phyloP scores from a whole-genome alignment of 805 yeast genomes.

The Ogataea wickerhamii region DNA sequence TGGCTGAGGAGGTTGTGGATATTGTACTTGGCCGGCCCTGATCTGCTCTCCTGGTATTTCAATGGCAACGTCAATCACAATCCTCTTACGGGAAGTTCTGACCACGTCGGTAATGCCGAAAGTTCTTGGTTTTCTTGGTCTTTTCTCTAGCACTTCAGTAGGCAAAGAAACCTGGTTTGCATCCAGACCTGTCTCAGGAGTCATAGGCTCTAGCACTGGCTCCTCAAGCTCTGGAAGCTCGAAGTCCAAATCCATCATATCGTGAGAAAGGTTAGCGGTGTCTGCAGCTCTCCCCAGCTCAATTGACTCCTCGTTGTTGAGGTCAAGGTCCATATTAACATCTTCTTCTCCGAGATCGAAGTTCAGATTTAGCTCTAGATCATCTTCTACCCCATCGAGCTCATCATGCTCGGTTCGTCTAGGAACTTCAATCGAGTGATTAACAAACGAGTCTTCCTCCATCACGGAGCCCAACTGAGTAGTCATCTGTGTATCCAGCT shows the following conservation, averaged over 20 bases:
- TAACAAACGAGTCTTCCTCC: conserved; percentile 32
- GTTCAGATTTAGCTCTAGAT: conserved; percentile 31
- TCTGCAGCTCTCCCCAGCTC: conserved; percentile 51
- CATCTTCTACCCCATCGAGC: conserved; percentile 30
- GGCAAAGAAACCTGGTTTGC: conserved; percentile 1
- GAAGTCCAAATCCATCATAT: conserved; percentile 38
- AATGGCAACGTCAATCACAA: conserved; percentile 42
- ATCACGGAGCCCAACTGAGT: conserved; percentile 9
- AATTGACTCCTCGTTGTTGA: conserved; percentile 38
- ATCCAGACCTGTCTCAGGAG: conserved; percentile 1
- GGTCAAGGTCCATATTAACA: conserved; percentile 16
- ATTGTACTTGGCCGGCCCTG: conserved; percentile 29
- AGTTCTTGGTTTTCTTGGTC: conserved; percentile 28
- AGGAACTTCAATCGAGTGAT: conserved; percentile 65
- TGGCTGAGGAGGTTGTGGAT: conserved; percentile 17
- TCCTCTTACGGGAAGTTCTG: conserved; percentile 43
- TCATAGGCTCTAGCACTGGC: conserved; percentile 20
- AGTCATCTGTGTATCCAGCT: conserved; percentile 2
- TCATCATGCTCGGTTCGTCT: conserved; percentile 40
- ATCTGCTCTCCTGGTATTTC: conserved; percentile 42
- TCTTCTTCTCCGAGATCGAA: conserved; percentile 31
- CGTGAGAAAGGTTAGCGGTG: conserved; percentile 20
- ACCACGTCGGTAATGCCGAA: conserved; percentile 40
- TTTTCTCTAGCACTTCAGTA: conserved; percentile 9
- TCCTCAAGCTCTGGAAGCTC: conserved; percentile 35